These are phyloP conservation scores for Linum trigynum DNA, from an alignment of 345 rosid species.

Conservation along the genomic window DNA sequence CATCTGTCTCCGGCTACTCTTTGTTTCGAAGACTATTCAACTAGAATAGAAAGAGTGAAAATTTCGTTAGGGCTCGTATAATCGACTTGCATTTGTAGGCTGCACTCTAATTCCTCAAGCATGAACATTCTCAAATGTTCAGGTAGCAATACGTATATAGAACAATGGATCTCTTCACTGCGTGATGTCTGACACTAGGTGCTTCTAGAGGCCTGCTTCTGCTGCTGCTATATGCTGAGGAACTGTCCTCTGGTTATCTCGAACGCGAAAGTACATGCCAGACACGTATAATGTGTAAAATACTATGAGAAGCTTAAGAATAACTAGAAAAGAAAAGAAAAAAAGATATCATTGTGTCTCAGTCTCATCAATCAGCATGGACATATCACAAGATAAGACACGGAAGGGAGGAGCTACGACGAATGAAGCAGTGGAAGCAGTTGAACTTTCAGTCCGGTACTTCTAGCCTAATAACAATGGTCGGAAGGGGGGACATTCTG, in stretches of 20 bases:
- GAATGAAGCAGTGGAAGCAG: too few relatives aligned
- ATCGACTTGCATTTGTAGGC: neutral
- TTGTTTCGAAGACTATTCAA: neutral
- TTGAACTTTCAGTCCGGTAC: too few relatives aligned
- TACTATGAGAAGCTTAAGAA: neutral
- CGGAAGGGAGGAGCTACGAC: too few relatives aligned
- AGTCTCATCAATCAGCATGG: neutral
- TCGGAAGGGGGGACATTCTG: too few relatives aligned
- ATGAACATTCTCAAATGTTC: constrained; percentile 15
- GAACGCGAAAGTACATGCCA: constrained; percentile 1
- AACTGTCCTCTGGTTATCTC: constrained; percentile 7
- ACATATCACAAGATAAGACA: too few relatives aligned
- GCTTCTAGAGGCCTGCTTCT: constrained; percentile 3
- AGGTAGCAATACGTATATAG: constrained; percentile 53
- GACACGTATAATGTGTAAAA: constrained; percentile 1
- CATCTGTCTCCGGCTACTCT: neutral
- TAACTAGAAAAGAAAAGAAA: neutral
- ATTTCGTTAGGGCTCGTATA: neutral
- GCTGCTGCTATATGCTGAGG: constrained; percentile 10
- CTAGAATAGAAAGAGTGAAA: neutral
- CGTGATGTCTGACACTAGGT: constrained; percentile 27
- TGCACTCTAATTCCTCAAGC: neutral
- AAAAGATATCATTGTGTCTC: neutral
- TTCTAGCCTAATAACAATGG: too few relatives aligned
- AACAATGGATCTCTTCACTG: constrained; percentile 51